Conservation (phyloP, 2,329 filamentous ascomycete genomes). For the Blastomyces parvus region DNA sequence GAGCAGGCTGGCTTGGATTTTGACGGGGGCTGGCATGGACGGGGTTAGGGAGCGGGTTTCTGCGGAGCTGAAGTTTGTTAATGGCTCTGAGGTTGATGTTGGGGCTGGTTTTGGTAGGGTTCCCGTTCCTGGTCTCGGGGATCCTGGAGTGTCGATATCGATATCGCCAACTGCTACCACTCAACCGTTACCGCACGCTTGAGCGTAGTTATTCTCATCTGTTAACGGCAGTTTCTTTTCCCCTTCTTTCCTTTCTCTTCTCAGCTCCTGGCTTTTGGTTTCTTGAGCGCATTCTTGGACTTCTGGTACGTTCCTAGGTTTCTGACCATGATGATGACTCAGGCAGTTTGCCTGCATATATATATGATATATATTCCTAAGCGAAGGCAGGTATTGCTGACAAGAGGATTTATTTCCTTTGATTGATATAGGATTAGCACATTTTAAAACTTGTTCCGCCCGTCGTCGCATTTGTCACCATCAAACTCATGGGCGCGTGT, state of each 20-base stretch:
- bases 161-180: background rate
- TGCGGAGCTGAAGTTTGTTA: background rate
- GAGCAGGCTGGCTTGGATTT: slow-evolving; percentile 28
- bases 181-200: background rate
- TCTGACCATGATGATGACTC: background rate
- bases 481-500: background rate
- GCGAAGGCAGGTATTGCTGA: slow-evolving; percentile 6
- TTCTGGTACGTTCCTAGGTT: background rate
- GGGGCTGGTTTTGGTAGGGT: background rate
- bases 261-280: background rate
- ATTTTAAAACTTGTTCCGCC: background rate
- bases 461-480: background rate
- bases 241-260: background rate
- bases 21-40: slow-evolving; percentile 27
- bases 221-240: background rate
- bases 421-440: background rate
- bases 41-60: slow-evolving; percentile 23
- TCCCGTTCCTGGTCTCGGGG: background rate
- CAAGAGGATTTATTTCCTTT: background rate
- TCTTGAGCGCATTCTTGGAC: background rate
- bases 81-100: background rate
- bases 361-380: background rate
- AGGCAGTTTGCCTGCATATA: background rate
- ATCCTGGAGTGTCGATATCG: background rate
- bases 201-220: background rate